Base-by-base conservation (phyloP, 2,329 filamentous ascomycete genomes). In the Arthrobotrys musiformis region DNA sequence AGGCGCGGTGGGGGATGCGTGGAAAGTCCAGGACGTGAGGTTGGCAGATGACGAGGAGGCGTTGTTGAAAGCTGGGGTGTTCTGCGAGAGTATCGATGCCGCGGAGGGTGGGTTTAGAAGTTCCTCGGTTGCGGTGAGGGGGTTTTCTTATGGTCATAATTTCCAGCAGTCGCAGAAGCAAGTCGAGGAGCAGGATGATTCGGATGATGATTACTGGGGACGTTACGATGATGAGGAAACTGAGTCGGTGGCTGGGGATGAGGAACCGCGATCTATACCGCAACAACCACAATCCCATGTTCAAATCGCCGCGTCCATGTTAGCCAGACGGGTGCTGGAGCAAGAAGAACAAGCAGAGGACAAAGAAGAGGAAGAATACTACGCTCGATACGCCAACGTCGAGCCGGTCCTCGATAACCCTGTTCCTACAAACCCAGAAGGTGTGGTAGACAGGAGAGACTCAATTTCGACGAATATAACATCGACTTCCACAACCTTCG, bases 121-220 rank as follows among this genome's bases (percentile, higher is more conserved):
- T 11, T 33, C 50, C 7, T n/a, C 64, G 15, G n/a, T n/a, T n/a
- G n/a, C n/a, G 50, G 46, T 62, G 24, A 33, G 54, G 62, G 8
- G 15, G 28, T 35, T 33, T 28, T 54, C 60, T 17, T 9, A 52
- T 8, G 15, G 42, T 13, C 66, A 63, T 64, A 40, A 61, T 35
- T 35, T 63, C 15, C 17, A 60, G 46, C 17, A 19, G 50, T 19
- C 72, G 70, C 58, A 46, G 56, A 17, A 54, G 54, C 82, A 83
- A 0, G 84, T 90, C 0, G 89, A 89, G 0, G 89, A 89, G 7
- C 56, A 69, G 1, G 70, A 75, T 0, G 90, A 91, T 22, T 90
- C 92, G 33, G 90, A 93, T 78, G 91, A 92, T 79, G 90, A 90
- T 80, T 94, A 94, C 83, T 94, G 92, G 92, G 90, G 89, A 33